Base-by-base conservation (phyloP, 1,284 basidiomycete species). In the Meripilus lineatus region DNA sequence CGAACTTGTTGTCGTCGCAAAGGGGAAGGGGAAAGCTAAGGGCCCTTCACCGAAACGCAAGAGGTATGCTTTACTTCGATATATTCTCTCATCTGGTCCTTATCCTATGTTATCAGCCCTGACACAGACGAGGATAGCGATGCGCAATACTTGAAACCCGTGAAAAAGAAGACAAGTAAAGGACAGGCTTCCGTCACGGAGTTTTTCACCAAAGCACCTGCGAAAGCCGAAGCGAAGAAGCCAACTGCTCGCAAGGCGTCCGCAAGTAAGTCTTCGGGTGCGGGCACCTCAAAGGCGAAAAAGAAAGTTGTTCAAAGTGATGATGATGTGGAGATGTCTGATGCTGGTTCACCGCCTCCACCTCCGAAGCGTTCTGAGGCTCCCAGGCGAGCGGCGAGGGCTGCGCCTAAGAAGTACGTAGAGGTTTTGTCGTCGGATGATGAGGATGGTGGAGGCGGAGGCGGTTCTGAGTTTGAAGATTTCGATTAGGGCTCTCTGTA, bases 151-250 rank as follows among this genome's bases (percentile, higher is more conserved):
- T 49, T 63, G 38, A 76, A 78, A 55, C 74, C 72, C 10, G 62
- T 58, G 4, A 57, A 59, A 42, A 65, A 63, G 57, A 57, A 59
- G 48, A 52, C 49, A 32, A 38, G 26, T n/a, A 34, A 18, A 46
- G 50, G 8, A 47, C 80, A 77, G 59, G 68, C 68, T 0, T 61
- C 71, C 1, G 68, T 80, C 28, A 74, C 77, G 1, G 78, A 83
- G 54, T 81, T 81, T 64, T 81, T 84, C 47, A 68, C 68, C 35
- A 83, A 84, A 52, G 65, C 68, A 7, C 63, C 63, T 20, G 61
- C 65, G 48, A 51, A 55, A 56, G 33, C 67, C 22, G 56, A 57
- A 2, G 20, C 54, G 35, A 54, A 57, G 39, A 73, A 69, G 54
- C 64, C 64, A 41, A 47, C 56, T 5, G 51, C 65, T 5, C 66